Evolutionary conservation across 805 yeast genomes (phyloP), one percentile per base, ranked within the genome.

Genomic region (Candida maesae): DNA sequence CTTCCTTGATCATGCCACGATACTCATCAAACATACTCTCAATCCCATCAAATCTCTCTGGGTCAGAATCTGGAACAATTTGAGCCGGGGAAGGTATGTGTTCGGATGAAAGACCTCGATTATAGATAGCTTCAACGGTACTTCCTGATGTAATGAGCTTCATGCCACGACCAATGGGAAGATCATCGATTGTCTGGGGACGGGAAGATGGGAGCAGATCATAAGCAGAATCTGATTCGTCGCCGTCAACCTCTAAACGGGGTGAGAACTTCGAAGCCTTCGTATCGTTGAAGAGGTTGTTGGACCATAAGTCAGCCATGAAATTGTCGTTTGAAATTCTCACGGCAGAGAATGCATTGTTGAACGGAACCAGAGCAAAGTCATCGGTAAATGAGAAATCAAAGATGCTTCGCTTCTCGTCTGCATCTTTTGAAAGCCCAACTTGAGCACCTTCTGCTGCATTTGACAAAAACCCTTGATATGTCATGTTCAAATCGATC

Each of bases 131-230:
- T 16, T 35, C 48, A 28, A 41, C 20, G 3, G 54, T 42, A 17
- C 52, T 49, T 13, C 51, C 52, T 33, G 36, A 29, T 2, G 35
- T 37, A 18, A 47, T 32, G 23, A 45, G 46, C 23, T 37, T 38
- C 15, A 50, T 23, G 1, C 53, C 45, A 20, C 36, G 39, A 10
- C 35, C 30, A 12, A 44, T 31, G 11, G 46, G 38, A 14, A 37
- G 33, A 11, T 34, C 36, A 10, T 37, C 38, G 9, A 30, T 6
- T 6, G 33, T 26, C 11, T 26, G 26, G n/a, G 28, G 28, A 15
- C 31, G 31, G 11, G 31, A 28, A n/a, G 31, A 8, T 6, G 18
- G 13, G 12, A 16, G 31, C 31, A 7, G 18, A 16, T 28, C 18
- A n/a, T 28, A 24, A 10, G 15, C 15, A 14, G 23, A 12, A 14